Evolutionary conservation across 495 filamentous ascomycete species (phyloP).

Genomic region (Pseudomonodictys pantanalensis): DNA sequence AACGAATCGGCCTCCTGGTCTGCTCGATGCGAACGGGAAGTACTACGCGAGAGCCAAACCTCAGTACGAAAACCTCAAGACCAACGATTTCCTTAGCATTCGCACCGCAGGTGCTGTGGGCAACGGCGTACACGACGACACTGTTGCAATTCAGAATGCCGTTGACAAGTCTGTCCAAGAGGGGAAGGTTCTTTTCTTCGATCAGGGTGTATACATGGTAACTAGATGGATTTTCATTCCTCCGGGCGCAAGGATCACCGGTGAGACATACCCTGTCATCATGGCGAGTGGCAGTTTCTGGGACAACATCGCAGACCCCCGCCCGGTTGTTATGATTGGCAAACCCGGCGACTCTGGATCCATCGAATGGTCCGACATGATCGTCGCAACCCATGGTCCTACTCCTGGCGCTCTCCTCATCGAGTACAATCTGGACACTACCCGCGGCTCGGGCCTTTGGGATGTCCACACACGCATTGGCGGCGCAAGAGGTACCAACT

Average conservation of each 20-base stretch:
- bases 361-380: conserved; percentile 80
- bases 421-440: conserved; percentile 80
- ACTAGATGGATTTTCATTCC: conserved; percentile 81
- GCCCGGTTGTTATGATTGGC: conserved; percentile 73
- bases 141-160: conserved; percentile 66
- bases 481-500: conserved; percentile 73
- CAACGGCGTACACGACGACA: conserved; percentile 69
- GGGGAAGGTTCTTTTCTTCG: conserved; percentile 80
- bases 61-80: conserved; percentile 64
- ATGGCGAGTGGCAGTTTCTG: conserved; percentile 69
- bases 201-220: conserved; percentile 85
- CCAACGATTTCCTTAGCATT: conserved; percentile 67
- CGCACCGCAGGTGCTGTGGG: conserved; percentile 76
- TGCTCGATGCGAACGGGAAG: conserved; percentile 55
- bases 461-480: conserved; percentile 88
- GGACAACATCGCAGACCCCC: conserved; percentile 65
- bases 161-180: conserved; percentile 56
- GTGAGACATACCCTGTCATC: conserved; percentile 86
- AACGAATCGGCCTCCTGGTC: conserved; percentile 55
- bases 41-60: conserved; percentile 69
- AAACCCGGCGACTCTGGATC: conserved; percentile 71
- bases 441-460: conserved; percentile 79
- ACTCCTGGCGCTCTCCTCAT: conserved; percentile 85
- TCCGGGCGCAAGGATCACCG: conserved; percentile 74
- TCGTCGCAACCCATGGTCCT: conserved; percentile 74